Base-by-base conservation (phyloP, 345 rosid species). In the Garcia nutans region DNA sequence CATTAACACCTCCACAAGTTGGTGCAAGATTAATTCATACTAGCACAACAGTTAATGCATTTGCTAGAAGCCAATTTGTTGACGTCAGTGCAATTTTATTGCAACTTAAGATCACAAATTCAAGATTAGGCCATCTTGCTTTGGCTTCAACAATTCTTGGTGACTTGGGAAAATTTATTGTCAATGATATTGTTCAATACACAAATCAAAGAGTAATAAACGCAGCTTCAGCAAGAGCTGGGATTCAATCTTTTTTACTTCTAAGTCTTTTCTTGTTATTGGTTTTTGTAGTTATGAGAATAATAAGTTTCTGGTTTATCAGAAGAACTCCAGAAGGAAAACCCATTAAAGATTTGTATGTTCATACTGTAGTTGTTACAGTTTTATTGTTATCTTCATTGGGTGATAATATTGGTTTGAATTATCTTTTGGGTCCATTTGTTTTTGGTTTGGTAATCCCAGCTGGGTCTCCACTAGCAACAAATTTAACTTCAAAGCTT, bases 381-480 rank as follows among this genome's bases (percentile, higher is more conserved):
- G 16, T 78, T 6, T 37, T 80, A n/a, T 8, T 74, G 41, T 42
- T 80, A 19, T 79, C 73, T 4, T 3, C 61, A 16, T 1, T 52
- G 33, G 83, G 87, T 12, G 87, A 85, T 13, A n/a, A 1, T 45
- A 70, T 71, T 22, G 87, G 83, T 15, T 2, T 79, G 69, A 50
- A 65, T 59, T 77, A 41, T 22, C 26, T 76, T 20, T 80, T 57
- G 15, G 84, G 79, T 0, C 81, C 88, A 41, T 78, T 82, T 59
- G 5, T 78, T 6, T 15, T 80, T 2, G 88, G 88, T 37, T 44
- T 85, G 73, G 61, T 75, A 8, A 74, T 78, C 24, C 88, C 84
- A 19, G 74, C 82, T 7, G 82, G 86, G 10, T 82, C 79, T 37
- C 88, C 86, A 5, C 76, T 82, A 9, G 88, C 86, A 12, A 37